Conservation (phyloP, 345 rosid genomes). For the Eucalyptus tenuipes region DNA sequence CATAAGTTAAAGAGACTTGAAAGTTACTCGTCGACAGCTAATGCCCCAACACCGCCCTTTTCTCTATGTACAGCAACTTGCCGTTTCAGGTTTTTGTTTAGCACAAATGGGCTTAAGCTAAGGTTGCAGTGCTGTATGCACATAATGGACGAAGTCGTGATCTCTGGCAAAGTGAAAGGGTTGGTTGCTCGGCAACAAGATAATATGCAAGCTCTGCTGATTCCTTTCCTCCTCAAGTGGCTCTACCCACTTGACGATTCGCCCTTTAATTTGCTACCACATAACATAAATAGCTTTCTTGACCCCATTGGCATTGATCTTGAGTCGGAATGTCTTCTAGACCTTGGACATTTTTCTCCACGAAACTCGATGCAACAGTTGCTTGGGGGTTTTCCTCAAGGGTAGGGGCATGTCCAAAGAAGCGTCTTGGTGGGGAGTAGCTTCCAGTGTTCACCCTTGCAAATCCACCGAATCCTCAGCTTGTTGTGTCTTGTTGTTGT, state of each 20-base stretch:
- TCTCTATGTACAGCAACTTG: neutral
- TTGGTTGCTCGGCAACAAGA: neutral
- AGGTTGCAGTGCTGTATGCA: neutral
- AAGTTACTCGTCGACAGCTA: neutral
- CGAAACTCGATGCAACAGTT: neutral
- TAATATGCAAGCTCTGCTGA: neutral
- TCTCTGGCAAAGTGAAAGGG: neutral
- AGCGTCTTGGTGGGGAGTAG: neutral
- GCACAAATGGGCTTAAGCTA: neutral
- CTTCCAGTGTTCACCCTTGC: neutral
- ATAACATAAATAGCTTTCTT: neutral
- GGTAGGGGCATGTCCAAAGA: neutral
- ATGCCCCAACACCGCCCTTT: neutral
- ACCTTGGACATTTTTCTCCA: neutral
- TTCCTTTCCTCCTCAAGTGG: neutral
- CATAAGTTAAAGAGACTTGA: neutral
- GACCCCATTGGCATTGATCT: neutral
- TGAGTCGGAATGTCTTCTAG: neutral
- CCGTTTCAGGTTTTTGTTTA: neutral
- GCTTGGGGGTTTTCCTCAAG: neutral
- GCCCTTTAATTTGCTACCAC: neutral
- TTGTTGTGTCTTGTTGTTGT: neutral
- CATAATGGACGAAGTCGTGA: neutral
- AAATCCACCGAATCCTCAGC: neutral
- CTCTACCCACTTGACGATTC: neutral